Evolutionary conservation across 495 filamentous ascomycete genomes (phyloP), one percentile per base, ranked within the genome.

Genomic region (Polyplosphaeria fusca): DNA sequence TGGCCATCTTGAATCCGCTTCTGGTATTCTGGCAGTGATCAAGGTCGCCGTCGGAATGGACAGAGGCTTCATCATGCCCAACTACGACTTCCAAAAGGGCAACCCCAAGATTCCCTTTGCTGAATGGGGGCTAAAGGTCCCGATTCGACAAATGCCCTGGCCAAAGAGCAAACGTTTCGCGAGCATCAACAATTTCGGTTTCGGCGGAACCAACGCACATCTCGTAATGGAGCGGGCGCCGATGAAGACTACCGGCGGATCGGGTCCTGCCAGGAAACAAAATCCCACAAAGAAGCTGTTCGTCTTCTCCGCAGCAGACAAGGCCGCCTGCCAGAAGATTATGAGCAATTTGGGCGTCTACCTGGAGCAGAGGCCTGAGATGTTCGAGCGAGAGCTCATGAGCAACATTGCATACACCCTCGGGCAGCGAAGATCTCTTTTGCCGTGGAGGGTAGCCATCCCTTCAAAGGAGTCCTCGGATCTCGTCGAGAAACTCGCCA

Each of bases 1-100:
- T 4, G 80, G 80, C 4, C 80, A 83, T 52, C 73, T 72, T 0
- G 80, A 83, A 50, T 67, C 69, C 0, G 69, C 76, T 0, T 76
- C 77, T 0, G 79, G 79, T 4, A 60, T 77, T 2, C 49, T 71
- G 4, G 68, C 71, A 0, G 52, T 81, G 26, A 66, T 79, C 32
- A 82, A 82, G 55, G 52, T 71, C 0, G 59, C 79, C 4, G 19
- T 44, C 2, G 19, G 3, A 1, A 2, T 53, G 11, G 22, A 53
- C 12, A 26, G 22, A 5, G 35, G 50, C 3, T n/a, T 26, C 3
- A 43, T 53, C 4, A 19, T 23, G 13, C 50, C 50, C 2, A 53
- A 42, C 37, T 18, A 23, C n/a, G 35, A 27, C 18, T 71, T 3
- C 53, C n/a, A 43, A n/a, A 16, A 42, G 37, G 20, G 16, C 2